Conservation (phyloP, 164 flowering plant species). For the Platanus orientalis region DNA sequence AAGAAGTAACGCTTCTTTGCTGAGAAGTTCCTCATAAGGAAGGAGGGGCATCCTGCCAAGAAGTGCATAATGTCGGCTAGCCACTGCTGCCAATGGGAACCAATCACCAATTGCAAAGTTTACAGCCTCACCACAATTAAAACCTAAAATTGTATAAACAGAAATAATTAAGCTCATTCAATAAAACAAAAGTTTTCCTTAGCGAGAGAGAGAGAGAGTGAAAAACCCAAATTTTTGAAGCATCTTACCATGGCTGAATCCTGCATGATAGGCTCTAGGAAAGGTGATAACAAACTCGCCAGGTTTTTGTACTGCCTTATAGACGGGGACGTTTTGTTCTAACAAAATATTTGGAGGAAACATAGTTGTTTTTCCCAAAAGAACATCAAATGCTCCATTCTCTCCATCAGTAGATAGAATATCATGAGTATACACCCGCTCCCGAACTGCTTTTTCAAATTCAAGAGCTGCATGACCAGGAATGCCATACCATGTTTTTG, state of each 20-base stretch:
- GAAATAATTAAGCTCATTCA: neutral
- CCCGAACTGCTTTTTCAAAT: constrained; percentile 88
- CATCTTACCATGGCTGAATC: constrained; percentile 92
- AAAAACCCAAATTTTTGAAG: neutral
- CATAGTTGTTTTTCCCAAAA: constrained; percentile 91
- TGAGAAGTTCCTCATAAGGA: constrained; percentile 92
- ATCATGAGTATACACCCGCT: constrained; percentile 67
- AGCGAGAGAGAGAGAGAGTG: neutral
- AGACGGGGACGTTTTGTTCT: constrained; percentile 78
- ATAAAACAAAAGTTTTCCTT: too few relatives aligned
- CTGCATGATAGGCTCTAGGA: constrained; percentile 97
- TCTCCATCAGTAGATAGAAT: constrained; percentile 71
- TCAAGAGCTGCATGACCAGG: constrained; percentile 86
- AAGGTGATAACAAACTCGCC: constrained; percentile 93
- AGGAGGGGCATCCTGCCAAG: constrained; percentile 84
- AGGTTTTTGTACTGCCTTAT: constrained; percentile 89
- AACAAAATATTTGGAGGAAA: constrained; percentile 87
- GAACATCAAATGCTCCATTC: constrained; percentile 91
- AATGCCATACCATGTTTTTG: constrained; percentile 98
- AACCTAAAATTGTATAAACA: constrained; percentile 49
- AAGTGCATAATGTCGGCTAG: constrained; percentile 83
- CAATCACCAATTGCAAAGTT: constrained; percentile 97
- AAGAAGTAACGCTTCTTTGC: constrained; percentile 90
- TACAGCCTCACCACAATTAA: constrained; percentile 98
- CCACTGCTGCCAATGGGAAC: constrained; percentile 85